These are phyloP conservation scores for Cryptosporidium canis DNA, from an alignment of 169 alveolate genomes.

Conservation along the genomic window DNA sequence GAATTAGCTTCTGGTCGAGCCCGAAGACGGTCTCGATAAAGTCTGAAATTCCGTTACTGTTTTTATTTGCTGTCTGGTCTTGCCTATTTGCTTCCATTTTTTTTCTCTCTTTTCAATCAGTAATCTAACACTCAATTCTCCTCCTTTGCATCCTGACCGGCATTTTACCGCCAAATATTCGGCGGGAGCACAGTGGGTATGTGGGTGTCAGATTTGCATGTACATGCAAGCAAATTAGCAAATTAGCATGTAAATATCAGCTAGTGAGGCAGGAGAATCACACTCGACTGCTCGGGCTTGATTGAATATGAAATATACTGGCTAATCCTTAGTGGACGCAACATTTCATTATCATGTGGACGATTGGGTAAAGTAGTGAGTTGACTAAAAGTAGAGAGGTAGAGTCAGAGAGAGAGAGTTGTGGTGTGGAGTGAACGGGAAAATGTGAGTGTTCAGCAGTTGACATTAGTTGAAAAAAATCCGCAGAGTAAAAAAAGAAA, in stretches of 20 bases:
- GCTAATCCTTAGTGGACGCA: not conserved
- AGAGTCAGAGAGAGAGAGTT: too few relatives aligned
- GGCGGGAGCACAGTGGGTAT: not conserved
- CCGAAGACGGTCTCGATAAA: conserved; percentile 36
- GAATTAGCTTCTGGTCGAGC: conserved; percentile 49
- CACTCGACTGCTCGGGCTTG: too few relatives aligned
- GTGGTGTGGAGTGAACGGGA: not conserved
- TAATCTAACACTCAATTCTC: too few relatives aligned
- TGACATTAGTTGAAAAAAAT: too few relatives aligned
- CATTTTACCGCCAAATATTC: not conserved
- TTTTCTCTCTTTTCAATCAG: not conserved
- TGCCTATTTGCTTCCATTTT: not conserved
- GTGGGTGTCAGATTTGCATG: not conserved
- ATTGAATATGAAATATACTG: not conserved
- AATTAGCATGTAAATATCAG: not conserved
- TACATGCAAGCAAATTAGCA: not conserved
- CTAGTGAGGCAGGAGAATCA: too few relatives aligned
- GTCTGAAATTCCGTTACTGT: conserved; percentile 9
- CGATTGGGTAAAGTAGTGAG: not conserved
- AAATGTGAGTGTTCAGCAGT: not conserved
- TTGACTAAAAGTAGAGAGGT: too few relatives aligned
- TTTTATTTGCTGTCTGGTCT: not conserved
- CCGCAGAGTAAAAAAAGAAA: not conserved
- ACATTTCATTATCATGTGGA: not conserved
- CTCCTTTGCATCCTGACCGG: not conserved